Conservation (phyloP, 177 flowering plant species). For the Tripterygium wilfordii region DNA sequence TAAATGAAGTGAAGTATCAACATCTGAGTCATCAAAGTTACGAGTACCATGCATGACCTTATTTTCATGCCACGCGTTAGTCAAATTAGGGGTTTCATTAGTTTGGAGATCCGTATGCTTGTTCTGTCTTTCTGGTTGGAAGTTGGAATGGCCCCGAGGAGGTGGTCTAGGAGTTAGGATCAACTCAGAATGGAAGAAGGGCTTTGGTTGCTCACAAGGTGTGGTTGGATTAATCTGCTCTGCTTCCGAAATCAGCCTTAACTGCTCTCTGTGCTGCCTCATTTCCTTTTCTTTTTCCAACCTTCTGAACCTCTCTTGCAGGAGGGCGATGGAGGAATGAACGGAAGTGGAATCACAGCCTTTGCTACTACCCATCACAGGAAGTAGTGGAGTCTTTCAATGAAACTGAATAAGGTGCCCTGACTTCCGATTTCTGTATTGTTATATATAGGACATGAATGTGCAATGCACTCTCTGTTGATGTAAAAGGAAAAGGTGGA, state of each 20-base stretch:
- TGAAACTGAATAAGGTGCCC: not conserved
- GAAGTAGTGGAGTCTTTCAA: not conserved
- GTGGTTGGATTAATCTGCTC: slow-evolving; percentile 8
- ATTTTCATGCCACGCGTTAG: slow-evolving; percentile 22
- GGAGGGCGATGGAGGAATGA: slow-evolving; percentile 28
- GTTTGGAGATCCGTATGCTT: slow-evolving; percentile 14
- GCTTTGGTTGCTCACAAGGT: slow-evolving; percentile 4
- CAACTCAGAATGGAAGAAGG: slow-evolving; percentile 13
- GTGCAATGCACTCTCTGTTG: not conserved
- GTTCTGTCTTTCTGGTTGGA: slow-evolving; percentile 4
- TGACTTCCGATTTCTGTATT: too few relatives aligned
- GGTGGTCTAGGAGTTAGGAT: slow-evolving; percentile 15
- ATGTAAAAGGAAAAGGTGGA: slow-evolving; percentile 5
- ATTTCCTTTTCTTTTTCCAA: slow-evolving; percentile 31
- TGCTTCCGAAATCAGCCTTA: slow-evolving; percentile 15
- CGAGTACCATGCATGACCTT: slow-evolving; percentile 15
- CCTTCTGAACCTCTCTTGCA: slow-evolving; percentile 38
- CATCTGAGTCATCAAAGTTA: slow-evolving; percentile 35
- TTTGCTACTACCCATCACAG: slow-evolving; percentile 21
- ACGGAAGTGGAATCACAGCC: slow-evolving; percentile 8
- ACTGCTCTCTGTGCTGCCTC: slow-evolving; percentile 27
- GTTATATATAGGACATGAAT: not conserved
- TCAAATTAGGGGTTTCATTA: slow-evolving; percentile 18
- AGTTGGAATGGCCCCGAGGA: slow-evolving; percentile 17
- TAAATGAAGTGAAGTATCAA: slow-evolving; percentile 69